Percentiles rank a stretch among this genome's conserved stretches.
phyloP scores from a whole-genome alignment of 345 rosid species.

The Mercurialis annua region DNA sequence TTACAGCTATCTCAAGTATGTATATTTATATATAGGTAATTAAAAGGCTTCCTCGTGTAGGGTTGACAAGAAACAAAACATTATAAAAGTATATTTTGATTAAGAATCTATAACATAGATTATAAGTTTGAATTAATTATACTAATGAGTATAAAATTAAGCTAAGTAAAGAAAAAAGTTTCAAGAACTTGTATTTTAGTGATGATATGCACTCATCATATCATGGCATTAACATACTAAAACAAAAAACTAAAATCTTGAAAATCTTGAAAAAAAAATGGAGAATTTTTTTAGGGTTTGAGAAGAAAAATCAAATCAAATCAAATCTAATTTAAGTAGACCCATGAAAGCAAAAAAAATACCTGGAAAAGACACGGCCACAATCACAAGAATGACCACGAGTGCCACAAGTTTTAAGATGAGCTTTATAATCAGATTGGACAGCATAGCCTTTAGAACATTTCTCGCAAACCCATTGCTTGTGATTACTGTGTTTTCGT shows the following conservation, averaged over 20 bases:
- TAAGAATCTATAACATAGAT: slow-evolving; percentile 24
- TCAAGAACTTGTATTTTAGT: slow-evolving; percentile 26
- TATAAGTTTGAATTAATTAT: slow-evolving; percentile 11
- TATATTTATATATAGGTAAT: too few relatives aligned
- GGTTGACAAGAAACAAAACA: slow-evolving; percentile 38
- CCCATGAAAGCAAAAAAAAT: background rate
- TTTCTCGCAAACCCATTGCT: slow-evolving; percentile 79
- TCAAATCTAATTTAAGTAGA: background rate
- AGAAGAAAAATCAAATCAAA: background rate
- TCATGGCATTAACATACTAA: too few relatives aligned
- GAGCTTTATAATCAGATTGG: slow-evolving; percentile 87
- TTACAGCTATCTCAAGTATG: background rate
- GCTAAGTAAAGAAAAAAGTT: slow-evolving; percentile 13
- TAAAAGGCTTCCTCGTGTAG: slow-evolving; percentile 26
- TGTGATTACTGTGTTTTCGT: slow-evolving; percentile 73
- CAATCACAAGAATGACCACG: slow-evolving; percentile 89
- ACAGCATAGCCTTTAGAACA: slow-evolving; percentile 84
- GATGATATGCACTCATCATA: background rate
- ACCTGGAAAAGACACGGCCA: slow-evolving; percentile 94
- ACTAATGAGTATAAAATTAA: slow-evolving; percentile 8
- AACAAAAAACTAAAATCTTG: too few relatives aligned
- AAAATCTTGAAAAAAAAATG: too few relatives aligned
- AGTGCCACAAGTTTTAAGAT: slow-evolving; percentile 84
- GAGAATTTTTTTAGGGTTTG: slow-evolving; percentile 16
- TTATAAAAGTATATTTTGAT: slow-evolving; percentile 24